Evolutionary conservation across 352 stramenopile genomes (phyloP), one percentile per base, ranked within the genome.

Genomic region (Pseudoperonospora humuli): DNA sequence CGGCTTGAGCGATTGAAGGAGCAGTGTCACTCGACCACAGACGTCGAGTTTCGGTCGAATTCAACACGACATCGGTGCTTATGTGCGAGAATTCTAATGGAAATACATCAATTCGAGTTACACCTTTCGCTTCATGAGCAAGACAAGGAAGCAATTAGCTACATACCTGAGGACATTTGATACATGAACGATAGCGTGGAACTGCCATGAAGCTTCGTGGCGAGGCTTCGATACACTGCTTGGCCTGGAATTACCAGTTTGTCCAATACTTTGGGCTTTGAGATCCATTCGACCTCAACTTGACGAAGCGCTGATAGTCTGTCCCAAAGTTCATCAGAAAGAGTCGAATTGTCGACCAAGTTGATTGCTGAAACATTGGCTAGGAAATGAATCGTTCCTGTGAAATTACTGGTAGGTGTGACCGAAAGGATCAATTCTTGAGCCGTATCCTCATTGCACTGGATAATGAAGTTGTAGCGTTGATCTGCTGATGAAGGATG

Each of bases 51-150:
- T 41, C 20, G 1, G 34, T 66, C 4, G 34, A 38, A 40, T 79
- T 68, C 2, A 78, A 33, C 3, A 77, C 10, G 3, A 71, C 45
- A 3, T 74, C 58, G 1, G 43, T 52, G 7, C 40, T 55, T 8
- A 84, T 38, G 20, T 31, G 42, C 10, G 69, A 75, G 15, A 74
- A 72, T 1, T 47, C 72, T 81, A 23, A 13, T n/a, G n/a, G n/a
- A n/a, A n/a, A n/a, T n/a, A n/a, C n/a, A n/a, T n/a, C n/a, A n/a
- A n/a, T n/a, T n/a, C n/a, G n/a, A n/a, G n/a, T n/a, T n/a, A n/a
- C n/a, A n/a, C n/a, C n/a, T n/a, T n/a, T n/a, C n/a, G n/a, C 6
- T 17, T 32, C 4, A 3, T 13, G 11, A 31, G 35, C 19, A 31
- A 14, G n/a, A n/a, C n/a, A 44, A 37, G 13, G 28, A 45, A 28